Evolutionary conservation across 2,329 filamentous ascomycete genomes (phyloP), one percentile per base, ranked within the genome.

Genomic region (Fusarium euwallaceae): DNA sequence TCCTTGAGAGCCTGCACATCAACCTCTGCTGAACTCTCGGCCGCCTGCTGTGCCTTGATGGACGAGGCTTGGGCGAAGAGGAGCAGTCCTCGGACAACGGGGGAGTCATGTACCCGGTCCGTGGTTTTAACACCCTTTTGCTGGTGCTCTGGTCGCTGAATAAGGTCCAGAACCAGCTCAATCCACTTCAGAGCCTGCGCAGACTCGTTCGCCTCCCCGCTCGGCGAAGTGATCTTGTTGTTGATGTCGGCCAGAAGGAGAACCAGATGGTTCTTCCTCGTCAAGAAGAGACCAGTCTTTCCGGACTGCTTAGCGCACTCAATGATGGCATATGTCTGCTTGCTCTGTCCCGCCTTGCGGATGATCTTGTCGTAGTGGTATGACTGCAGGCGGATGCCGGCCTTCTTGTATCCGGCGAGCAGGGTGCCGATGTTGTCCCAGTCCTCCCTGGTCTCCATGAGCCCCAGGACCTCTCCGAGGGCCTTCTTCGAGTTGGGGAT

Each of bases 361-460:
- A 87, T 75, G 59, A 88, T 80, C 78, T 83, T 84, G 61, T 77
- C 78, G 71, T 81, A 83, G 74, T 86, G 80, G 12, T 64, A 27
- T 3, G 69, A 60, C 24, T 75, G 71, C 27, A 89, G 78, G 66
- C 79, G 81, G 71, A 85, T 83, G 34, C 82, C 79, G 37, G 86
- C 84, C 69, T 85, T 83, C 67, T 82, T 78, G 76, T 86, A 83
- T 58, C 89, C 89, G 66, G 88, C 85, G 45, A 91, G 84, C 51
- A 91, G 81, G 1, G 85, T 86, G 22, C 80, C 82, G 32, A 91
- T 81, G 83, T 90, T 90, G 29, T 79, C 80, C 82, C 87, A 90
- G 82, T 91, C 89, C 16, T 83, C 83, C 43, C 78, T 78, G 7
- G 84, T 87, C 55, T 84, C 70, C 86, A 91, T 90, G n/a, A 80